These are phyloP conservation scores for Cercophora samala DNA, from an alignment of 495 filamentous ascomycete species.

Conservation along the genomic window DNA sequence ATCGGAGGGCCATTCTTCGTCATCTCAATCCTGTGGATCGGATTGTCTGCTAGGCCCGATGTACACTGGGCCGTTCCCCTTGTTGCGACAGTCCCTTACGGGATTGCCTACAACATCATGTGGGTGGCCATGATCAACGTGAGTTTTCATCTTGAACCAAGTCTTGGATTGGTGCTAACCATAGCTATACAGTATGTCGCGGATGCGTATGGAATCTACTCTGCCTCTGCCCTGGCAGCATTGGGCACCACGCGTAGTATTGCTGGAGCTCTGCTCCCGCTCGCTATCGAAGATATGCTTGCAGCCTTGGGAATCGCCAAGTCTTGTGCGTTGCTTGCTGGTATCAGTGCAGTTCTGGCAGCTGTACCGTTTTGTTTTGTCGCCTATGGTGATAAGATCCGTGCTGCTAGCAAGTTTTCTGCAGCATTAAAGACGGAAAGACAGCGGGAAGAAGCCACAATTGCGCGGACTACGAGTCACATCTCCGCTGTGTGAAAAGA, in stretches of 20 bases:
- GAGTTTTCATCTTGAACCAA: not conserved
- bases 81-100: conserved; percentile 58
- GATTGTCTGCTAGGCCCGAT: conserved; percentile 54
- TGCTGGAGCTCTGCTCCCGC: conserved; percentile 55
- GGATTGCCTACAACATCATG: conserved; percentile 60
- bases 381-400: conserved; percentile 26
- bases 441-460: not conserved
- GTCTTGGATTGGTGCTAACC: not conserved
- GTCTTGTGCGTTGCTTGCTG: conserved; percentile 29
- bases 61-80: conserved; percentile 63
- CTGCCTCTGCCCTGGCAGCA: conserved; percentile 63
- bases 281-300: conserved; percentile 30
- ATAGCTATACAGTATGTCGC: conserved; percentile 54
- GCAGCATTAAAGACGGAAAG: conserved; percentile 12
- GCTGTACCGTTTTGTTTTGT: conserved; percentile 33
- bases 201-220: conserved; percentile 67
- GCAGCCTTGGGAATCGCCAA: conserved; percentile 25
- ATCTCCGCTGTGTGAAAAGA: conserved; percentile 18
- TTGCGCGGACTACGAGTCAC: conserved; percentile 16
- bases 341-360: conserved; percentile 24
- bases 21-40: conserved; percentile 64
- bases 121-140: conserved; percentile 63
- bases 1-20: conserved; percentile 57
- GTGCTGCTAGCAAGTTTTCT: conserved; percentile 23
- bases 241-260: conserved; percentile 53